Evolutionary conservation across 2,329 filamentous ascomycete genomes (phyloP).

Genomic region (Hymenoscyphus repandus): DNA sequence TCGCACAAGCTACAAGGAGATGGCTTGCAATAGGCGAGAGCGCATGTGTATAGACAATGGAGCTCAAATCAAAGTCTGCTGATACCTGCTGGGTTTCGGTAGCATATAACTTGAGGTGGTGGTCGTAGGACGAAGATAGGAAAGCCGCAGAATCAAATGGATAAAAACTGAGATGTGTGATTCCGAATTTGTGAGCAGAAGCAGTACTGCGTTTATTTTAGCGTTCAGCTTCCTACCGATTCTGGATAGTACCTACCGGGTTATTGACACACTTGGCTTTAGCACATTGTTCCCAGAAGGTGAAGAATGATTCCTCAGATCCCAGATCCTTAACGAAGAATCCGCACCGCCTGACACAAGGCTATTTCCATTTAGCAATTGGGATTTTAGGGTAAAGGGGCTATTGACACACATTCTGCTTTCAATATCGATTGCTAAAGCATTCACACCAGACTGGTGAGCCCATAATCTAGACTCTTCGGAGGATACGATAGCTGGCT

Average conservation of each 20-base stretch:
- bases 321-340: constrained; percentile 80
- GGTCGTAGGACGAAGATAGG: constrained; percentile 72
- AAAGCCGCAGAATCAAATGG: constrained; percentile 73
- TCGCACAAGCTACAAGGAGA: constrained; percentile 81
- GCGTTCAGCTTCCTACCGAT: background rate
- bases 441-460: constrained; percentile 74
- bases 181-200: constrained; percentile 58
- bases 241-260: constrained; percentile 31
- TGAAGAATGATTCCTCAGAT: constrained; percentile 59
- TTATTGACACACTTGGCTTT: constrained; percentile 47
- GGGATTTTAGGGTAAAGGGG: background rate
- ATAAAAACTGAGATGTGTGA: constrained; percentile 74
- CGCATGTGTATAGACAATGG: constrained; percentile 71
- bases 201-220: constrained; percentile 16
- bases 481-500: constrained; percentile 1
- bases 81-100: constrained; percentile 56
- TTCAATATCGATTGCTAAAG: constrained; percentile 78
- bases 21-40: constrained; percentile 68
- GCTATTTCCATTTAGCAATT: constrained; percentile 36
- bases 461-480: constrained; percentile 43
- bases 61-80: constrained; percentile 62
- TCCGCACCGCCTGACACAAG: constrained; percentile 83
- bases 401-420: constrained; percentile 56
- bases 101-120: constrained; percentile 69
- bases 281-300: constrained; percentile 39